Evolutionary conservation across 2,329 filamentous ascomycete species (phyloP), one percentile per base, ranked within the genome.

Genomic region (Dichotomopilus funicola): DNA sequence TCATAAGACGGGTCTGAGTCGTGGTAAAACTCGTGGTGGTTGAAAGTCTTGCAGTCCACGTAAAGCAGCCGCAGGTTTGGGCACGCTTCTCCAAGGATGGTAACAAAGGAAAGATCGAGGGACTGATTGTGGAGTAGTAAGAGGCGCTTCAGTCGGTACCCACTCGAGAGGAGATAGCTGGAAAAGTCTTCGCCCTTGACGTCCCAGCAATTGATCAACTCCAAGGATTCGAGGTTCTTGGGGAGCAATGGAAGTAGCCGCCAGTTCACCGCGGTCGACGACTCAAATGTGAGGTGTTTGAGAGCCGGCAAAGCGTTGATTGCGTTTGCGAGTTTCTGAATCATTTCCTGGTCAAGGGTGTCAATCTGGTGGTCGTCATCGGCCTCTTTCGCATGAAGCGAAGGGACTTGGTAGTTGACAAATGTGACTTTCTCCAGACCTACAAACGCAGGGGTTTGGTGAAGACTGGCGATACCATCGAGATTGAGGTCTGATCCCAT

Each of bases 41-140:
- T 87, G 70, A 84, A 91, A 65, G 91, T 94, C 11, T 83, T 85
- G 51, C 95, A 74, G 62, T 95, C 89, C 78, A 95, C 86, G 49
- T 79, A 81, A 41, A 97, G 75, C 31, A 81, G 78, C 64, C 86
- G 76, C 5, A 97, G 76, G 3, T 78, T 76, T 0, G 89, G 89
- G 65, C 91, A 96, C 1, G 80, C 78, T 4, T 73, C 68, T 13
- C 80, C 83, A 46, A 97, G 71, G 33, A 78, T 70, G 0, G 83
- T 79, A 6, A 94, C 75, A 64, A 96, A 96, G 0, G 79, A 82
- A 42, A 96, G 72, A 63, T 85, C 87, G 41, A 96, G 75, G 2
- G 86, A 83, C 59, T 89, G 85, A 64, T 95, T 95, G 70, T 95
- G 88, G 52, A 86, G 81, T 5, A 96, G 74, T 1, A 78, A 79